Evolutionary conservation across 148 eudicot species (phyloP), one percentile per base, ranked within the genome.

Genomic region (Rhododendron vialii): DNA sequence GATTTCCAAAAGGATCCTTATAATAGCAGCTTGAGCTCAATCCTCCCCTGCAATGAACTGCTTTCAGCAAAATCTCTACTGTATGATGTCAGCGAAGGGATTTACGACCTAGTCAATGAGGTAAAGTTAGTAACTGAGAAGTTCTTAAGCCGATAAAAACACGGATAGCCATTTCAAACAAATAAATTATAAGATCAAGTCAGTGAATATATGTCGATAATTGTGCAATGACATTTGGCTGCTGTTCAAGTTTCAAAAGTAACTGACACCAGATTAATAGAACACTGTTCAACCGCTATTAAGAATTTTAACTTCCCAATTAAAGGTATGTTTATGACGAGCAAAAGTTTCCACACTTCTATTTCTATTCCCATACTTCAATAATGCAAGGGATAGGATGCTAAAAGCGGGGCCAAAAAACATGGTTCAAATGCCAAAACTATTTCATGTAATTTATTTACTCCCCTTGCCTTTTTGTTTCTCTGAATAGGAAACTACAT

Each of bases 11-110:
- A 84, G 79, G 84, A 93, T 88, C 96, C 96, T 12, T 92, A 93
- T 59, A 92, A 91, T 86, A 95, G 90, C 91, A 95, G 94, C 90
- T 85, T 95, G 91, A 91, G 95, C 89, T 91, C 92, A 83, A 93
- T 95, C 86, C 93, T 95, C 82, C 98, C 98, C 22, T 95, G 98
- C 38, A 85, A 91, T 41, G 91, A 93, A 51, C 86, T 95, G 86
- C 90, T 89, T 87, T 91, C 98, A 84, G 94, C 95, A 82, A 86
- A 84, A 86, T 80, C 93, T 28, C 87, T 86, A 86, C 84, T 95
- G 2, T 59, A 55, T 47, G 92, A 93, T 79, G 92, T 95, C 67
- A 90, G 95, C 67, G 63, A 73, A 1, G 93, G 93, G 71, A 87
- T 95, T 61, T 88, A 91, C 84, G 80, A 89, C 45, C 86, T 93